These are phyloP conservation scores for Boletus sp. DNA, from an alignment of 768 basidiomycete species.

Conservation along the genomic window DNA sequence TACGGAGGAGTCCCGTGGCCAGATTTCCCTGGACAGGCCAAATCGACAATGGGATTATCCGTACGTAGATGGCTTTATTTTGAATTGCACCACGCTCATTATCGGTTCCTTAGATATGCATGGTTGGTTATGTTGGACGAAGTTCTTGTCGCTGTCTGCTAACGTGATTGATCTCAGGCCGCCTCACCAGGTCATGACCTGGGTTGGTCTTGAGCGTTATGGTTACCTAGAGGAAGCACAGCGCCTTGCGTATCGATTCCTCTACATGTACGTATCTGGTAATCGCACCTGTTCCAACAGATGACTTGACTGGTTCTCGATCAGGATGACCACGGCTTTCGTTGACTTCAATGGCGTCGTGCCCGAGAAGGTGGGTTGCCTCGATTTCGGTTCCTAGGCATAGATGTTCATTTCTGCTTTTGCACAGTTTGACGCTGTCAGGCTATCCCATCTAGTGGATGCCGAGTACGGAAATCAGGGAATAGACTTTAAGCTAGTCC, in stretches of 20 bases:
- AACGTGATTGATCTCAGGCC: constrained; percentile 50
- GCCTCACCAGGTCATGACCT: constrained; percentile 98
- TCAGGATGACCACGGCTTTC: constrained; percentile 89
- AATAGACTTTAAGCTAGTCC: constrained; percentile 96
- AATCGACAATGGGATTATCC: constrained; percentile 99
- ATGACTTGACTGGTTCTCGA: constrained; percentile 1
- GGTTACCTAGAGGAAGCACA: constrained; percentile 94
- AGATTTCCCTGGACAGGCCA: constrained; percentile 92
- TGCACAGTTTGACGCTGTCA: constrained; percentile 88
- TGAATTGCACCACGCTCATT: constrained; percentile 6
- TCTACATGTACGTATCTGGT: constrained; percentile 93
- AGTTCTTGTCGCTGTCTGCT: constrained; percentile 2
- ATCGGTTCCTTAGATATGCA: constrained; percentile 51
- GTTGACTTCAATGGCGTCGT: constrained; percentile 98
- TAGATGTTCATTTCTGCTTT: not conserved
- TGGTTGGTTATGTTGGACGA: constrained; percentile 41
- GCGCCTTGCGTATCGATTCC: constrained; percentile 89
- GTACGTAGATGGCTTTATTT: constrained; percentile 43
- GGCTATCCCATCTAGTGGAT: constrained; percentile 91
- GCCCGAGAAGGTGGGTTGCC: constrained; percentile 75
- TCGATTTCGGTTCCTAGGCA: not conserved
- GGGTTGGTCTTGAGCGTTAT: constrained; percentile 96
- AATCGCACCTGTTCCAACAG: not conserved
- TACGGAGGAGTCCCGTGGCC: constrained; percentile 94
- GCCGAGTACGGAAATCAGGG: constrained; percentile 98